Conservation (phyloP, 768 basidiomycete species). For the Termitomyces bulborhizus region DNA sequence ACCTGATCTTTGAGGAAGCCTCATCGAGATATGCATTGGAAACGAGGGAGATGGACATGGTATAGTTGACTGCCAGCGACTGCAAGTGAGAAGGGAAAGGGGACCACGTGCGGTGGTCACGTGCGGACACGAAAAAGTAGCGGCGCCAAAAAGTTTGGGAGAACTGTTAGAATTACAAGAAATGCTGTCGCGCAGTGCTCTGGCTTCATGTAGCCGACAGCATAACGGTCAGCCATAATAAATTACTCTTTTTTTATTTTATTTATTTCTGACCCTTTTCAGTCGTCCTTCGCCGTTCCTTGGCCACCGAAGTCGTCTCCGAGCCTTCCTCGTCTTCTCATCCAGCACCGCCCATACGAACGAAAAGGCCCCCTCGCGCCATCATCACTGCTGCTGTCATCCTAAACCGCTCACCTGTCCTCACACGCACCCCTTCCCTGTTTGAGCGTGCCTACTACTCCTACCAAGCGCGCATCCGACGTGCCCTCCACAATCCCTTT, state of each 20-base stretch:
- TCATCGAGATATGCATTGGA: conserved; percentile 85
- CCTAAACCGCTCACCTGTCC: conserved; percentile 70
- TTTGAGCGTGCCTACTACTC: conserved; percentile 80
- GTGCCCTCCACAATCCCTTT: conserved; percentile 83
- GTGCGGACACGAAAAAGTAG: conserved; percentile 5
- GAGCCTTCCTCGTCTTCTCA: conserved; percentile 15
- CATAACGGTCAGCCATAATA: conserved; percentile 18
- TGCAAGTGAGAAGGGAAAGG: not conserved
- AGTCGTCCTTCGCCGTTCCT: conserved; percentile 25
- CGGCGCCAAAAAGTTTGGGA: conserved; percentile 1
- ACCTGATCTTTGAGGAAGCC: conserved; percentile 77
- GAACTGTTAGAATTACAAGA: not conserved
- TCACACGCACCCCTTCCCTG: conserved; percentile 63
- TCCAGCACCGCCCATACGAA: conserved; percentile 11
- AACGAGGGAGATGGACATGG: conserved; percentile 73
- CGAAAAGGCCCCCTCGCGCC: conserved; percentile 13
- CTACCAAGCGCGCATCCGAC: conserved; percentile 79
- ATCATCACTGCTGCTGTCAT: conserved; percentile 58
- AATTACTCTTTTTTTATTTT: not conserved
- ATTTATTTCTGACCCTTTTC: not conserved
- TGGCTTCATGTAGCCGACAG: conserved; percentile 24
- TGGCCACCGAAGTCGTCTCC: conserved; percentile 37
- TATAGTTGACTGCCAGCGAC: not conserved
- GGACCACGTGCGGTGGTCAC: conserved; percentile 9
- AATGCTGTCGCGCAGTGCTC: conserved; percentile 28